These are phyloP conservation scores for Ormosia semicastrata DNA, from an alignment of 306 rosid species.

Conservation along the genomic window DNA sequence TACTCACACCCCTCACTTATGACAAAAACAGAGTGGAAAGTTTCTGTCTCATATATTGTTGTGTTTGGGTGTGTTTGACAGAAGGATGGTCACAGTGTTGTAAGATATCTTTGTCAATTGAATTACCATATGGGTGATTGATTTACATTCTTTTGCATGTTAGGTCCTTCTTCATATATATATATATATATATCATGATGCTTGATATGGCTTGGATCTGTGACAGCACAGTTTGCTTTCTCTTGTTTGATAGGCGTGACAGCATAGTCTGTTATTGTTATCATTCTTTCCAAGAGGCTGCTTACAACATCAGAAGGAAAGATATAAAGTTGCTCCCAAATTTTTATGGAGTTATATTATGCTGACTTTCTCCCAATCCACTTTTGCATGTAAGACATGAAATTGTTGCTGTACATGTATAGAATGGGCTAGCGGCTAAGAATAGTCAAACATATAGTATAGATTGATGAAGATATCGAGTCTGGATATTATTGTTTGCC, in stretches of 20 bases:
- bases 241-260: neutral
- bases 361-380: neutral
- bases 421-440: neutral
- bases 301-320: constrained; percentile 15
- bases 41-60: neutral
- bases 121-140: neutral
- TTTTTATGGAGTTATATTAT: neutral
- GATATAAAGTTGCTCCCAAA: constrained; percentile 7
- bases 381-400: neutral
- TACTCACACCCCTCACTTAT: neutral
- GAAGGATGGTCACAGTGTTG: neutral
- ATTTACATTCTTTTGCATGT: neutral
- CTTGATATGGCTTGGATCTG: neutral
- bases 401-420: neutral
- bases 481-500: constrained; percentile 30
- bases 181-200: neutral
- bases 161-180: neutral
- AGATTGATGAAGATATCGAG: constrained; percentile 10
- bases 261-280: neutral
- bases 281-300: neutral
- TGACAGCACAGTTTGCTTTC: neutral
- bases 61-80: neutral
- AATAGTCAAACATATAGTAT: neutral
- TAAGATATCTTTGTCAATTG: neutral
- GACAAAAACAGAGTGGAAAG: neutral